Base-by-base conservation (phyloP, 768 basidiomycete genomes). In the Dentipellis sp. region DNA sequence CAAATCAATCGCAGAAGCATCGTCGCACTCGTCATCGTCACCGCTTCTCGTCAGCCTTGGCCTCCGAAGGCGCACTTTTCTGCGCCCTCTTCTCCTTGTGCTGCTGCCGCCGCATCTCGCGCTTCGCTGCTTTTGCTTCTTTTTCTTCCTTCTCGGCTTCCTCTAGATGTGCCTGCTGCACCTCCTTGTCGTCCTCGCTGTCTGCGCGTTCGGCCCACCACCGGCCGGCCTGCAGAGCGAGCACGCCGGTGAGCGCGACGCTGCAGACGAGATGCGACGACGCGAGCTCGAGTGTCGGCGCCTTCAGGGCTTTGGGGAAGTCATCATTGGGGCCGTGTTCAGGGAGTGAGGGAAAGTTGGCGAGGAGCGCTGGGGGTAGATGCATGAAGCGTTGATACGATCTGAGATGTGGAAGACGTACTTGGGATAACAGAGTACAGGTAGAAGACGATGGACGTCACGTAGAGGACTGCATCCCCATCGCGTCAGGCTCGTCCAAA, bases 211-310 rank as follows among this genome's bases (percentile, higher is more conserved):
- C 91, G 3, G 86, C 88, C 89, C 89, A 93, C 73, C 83, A 86
- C 46, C 90, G 80, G 47, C 86, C 87, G 0, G 89, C 88, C 71
- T 93, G 91, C 22, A 93, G 77, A 9, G 83, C 80, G 36, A 93
- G 73, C 23, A 93, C 86, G n/a, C 91, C 91, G 0, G 91, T 93
- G 54, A 93, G 78, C 0, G 88, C 88, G 49, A 93, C 91, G 65
- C 87, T 88, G 74, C 88, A 91, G 56, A 92, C 80, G 65, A 93
- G 85, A 66, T 93, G 82, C 63, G 80, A 84, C 29, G 90, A 88
- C 0, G 91, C 91, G 52, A 93, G 82, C 56, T 87, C 87, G 49
- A 92, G 78, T 1, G 84, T 87, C 12, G 82, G 77, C 42, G 69
- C 74, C 9, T 83, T 80, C 11, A 92, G 75, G 0, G 73, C 64